Evolutionary conservation across 768 basidiomycete genomes (phyloP).

Genomic region (Saitozyma sp.): DNA sequence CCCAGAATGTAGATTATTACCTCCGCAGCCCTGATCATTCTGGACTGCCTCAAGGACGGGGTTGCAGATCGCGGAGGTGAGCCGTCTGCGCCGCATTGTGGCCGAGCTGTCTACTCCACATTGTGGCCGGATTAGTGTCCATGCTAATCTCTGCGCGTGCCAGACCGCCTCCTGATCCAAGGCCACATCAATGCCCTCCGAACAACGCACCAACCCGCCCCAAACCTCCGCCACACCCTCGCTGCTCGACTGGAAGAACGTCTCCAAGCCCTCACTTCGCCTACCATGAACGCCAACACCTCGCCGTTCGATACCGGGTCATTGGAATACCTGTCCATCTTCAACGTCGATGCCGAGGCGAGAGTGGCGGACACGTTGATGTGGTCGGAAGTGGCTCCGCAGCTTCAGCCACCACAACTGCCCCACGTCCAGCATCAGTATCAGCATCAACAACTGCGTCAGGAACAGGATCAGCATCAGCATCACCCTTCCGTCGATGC

Average conservation of each 20-base stretch:
- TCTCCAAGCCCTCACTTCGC: not conserved
- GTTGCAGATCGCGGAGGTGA: too few species aligned
- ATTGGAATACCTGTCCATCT: too few species aligned
- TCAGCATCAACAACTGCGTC: too few species aligned
- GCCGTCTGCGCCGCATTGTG: not conserved
- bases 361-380: too few species aligned
- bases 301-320: too few species aligned
- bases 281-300: not conserved
- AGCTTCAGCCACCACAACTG: too few species aligned
- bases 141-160: not conserved
- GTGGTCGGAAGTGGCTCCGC: too few species aligned
- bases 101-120: not conserved
- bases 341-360: too few species aligned
- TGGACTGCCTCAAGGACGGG: not conserved
- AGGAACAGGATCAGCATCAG: too few species aligned
- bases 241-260: conserved; percentile 1
- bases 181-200: conserved; percentile 11
- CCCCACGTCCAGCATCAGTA: too few species aligned
- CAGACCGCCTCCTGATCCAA: conserved; percentile 14
- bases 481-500: too few species aligned
- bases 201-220: conserved; percentile 2
- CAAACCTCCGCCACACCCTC: not conserved
- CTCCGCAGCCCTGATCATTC: conserved; percentile 7
- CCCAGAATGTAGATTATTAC: conserved; percentile 2
- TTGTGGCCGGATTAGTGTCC: not conserved